These are phyloP conservation scores for Moricandia arvensis DNA, from an alignment of 345 rosid species.

Conservation along the genomic window DNA sequence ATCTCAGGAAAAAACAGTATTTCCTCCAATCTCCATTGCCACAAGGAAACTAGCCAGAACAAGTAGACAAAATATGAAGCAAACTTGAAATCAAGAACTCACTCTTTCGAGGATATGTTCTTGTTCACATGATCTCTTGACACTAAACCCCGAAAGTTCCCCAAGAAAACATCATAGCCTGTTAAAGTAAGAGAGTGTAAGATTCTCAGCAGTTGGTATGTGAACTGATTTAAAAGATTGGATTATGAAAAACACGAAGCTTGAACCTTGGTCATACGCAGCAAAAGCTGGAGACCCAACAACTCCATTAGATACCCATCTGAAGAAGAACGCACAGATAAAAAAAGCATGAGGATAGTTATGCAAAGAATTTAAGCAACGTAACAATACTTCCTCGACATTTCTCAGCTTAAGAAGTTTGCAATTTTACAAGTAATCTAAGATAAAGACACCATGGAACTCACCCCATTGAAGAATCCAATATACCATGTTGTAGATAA, in stretches of 20 bases:
- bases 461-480: conserved; percentile 98
- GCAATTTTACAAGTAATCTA: conserved; percentile 2
- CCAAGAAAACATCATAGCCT: conserved; percentile 96
- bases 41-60: not conserved
- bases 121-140: conserved; percentile 87
- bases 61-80: conserved; percentile 1
- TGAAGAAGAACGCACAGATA: conserved; percentile 34
- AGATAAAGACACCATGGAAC: conserved; percentile 30
- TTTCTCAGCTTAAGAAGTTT: conserved; percentile 7
- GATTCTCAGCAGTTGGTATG: not conserved
- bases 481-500: conserved; percentile 84
- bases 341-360: conserved; percentile 1
- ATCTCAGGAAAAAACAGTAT: not conserved
- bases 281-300: conserved; percentile 99
- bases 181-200: conserved; percentile 18
- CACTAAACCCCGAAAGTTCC: conserved; percentile 89
- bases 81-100: conserved; percentile 36
- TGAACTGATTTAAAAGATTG: not conserved
- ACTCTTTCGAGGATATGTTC: conserved; percentile 78
- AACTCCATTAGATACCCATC: conserved; percentile 95
- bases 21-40: not conserved
- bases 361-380: not conserved
- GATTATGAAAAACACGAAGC: conserved; percentile 4
- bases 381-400: not conserved
- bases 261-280: conserved; percentile 93